Conservation (phyloP, 2,329 filamentous ascomycete genomes). For the Diaporthe batatas region DNA sequence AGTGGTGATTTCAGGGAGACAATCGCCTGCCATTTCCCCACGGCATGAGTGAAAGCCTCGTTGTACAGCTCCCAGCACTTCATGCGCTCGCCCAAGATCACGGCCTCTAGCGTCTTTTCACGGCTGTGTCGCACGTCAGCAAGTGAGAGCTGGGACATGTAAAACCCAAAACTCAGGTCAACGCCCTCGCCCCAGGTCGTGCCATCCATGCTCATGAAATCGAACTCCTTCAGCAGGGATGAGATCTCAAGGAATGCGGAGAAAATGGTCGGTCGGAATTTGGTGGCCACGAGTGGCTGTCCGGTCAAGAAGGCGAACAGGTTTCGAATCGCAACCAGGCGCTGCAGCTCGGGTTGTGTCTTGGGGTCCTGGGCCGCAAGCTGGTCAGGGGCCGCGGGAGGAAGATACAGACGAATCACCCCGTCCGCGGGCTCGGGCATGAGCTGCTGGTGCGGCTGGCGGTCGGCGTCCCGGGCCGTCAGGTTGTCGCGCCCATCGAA, state of each 20-base stretch:
- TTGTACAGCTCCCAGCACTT: constrained; percentile 86
- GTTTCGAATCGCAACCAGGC: constrained; percentile 71
- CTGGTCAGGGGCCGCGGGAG: constrained; percentile 54
- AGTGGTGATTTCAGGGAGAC: constrained; percentile 76
- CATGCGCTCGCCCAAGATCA: constrained; percentile 92
- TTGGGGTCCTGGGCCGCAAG: constrained; percentile 35
- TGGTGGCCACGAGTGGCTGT: constrained; percentile 73
- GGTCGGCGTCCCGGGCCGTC: constrained; percentile 61
- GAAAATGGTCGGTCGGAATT: constrained; percentile 64
- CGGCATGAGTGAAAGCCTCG: constrained; percentile 91
- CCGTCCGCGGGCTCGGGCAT: constrained; percentile 51
- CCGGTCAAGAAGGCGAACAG: constrained; percentile 75
- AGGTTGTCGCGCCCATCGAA: constrained; percentile 63
- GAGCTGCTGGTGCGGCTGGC: constrained; percentile 17
- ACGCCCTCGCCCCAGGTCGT: constrained; percentile 71
- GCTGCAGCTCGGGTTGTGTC: constrained; percentile 60
- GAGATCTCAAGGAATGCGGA: constrained; percentile 68
- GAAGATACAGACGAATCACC: constrained; percentile 68
- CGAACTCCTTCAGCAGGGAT: constrained; percentile 67
- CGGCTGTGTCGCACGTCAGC: constrained; percentile 85
- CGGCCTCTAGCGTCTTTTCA: constrained; percentile 89
- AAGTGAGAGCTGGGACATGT: constrained; percentile 81
- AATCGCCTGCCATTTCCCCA: constrained; percentile 85
- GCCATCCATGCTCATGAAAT: constrained; percentile 68
- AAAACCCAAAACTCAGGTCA: constrained; percentile 77